Percentiles rank a stretch among this genome's conserved stretches.
Conservation (phyloP, 2,329 filamentous ascomycete genomes). For the Xylariaceae sp. region DNA sequence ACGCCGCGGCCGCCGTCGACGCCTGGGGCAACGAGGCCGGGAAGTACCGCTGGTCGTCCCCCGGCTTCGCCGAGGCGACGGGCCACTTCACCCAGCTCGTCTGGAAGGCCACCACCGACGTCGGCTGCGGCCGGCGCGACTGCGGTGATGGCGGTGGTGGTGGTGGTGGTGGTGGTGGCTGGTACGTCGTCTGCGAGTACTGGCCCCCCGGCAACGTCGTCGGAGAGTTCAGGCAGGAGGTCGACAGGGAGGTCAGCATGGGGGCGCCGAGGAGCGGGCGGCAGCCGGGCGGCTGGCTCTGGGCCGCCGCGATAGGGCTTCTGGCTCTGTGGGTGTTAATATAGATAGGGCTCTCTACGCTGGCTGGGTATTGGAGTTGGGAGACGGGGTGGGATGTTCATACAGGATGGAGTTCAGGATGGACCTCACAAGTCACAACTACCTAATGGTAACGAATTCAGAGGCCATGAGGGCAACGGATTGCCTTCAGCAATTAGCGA, state of each 20-base stretch:
- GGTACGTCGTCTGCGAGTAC: conserved; percentile 66
- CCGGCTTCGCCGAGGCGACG: conserved; percentile 50
- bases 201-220: conserved; percentile 58
- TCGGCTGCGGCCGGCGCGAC: conserved; percentile 45
- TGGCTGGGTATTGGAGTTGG: too few relatives aligned
- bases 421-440: too few relatives aligned
- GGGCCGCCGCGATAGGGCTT: too few relatives aligned
- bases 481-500: too few relatives aligned
- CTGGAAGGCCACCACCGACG: conserved; percentile 54
- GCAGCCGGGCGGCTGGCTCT: conserved; percentile 1
- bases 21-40: conserved; percentile 57
- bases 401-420: too few relatives aligned
- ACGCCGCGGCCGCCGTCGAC: conserved; percentile 51
- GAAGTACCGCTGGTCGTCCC: conserved; percentile 50
- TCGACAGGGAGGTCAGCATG: conserved; percentile 20
- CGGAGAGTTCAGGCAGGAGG: conserved; percentile 41
- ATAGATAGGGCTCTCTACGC: too few relatives aligned
- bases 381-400: too few relatives aligned
- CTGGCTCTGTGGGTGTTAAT: too few relatives aligned
- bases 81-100: conserved; percentile 70
- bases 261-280: neutral
- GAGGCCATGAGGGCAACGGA: too few relatives aligned
- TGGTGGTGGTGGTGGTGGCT: too few relatives aligned
- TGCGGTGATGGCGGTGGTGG: conserved; percentile 26
- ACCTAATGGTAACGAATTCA: too few relatives aligned